These are phyloP conservation scores for Exophiala lecanii-corni DNA, from an alignment of 2,329 filamentous ascomycete genomes.

Conservation along the genomic window DNA sequence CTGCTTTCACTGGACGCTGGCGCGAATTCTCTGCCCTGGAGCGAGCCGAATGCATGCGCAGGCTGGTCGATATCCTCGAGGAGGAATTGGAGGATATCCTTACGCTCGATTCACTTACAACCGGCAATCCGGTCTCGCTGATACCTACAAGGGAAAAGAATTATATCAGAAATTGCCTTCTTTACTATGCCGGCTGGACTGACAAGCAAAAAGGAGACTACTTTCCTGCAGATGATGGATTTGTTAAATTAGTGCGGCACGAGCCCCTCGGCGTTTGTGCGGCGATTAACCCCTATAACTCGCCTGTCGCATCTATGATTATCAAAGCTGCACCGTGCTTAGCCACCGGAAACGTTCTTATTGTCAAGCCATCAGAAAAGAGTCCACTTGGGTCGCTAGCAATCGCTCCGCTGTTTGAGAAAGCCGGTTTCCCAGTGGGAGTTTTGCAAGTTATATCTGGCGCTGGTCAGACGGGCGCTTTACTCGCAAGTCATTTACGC, in stretches of 20 bases:
- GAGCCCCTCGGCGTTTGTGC: constrained; percentile 27
- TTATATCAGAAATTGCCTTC: constrained; percentile 27
- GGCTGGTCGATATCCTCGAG: background rate
- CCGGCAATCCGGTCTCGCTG: background rate
- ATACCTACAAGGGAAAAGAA: background rate
- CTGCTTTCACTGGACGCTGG: background rate
- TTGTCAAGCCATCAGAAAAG: constrained; percentile 55
- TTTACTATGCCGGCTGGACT: constrained; percentile 33
- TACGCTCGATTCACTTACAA: background rate
- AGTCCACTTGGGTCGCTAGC: constrained; percentile 54
- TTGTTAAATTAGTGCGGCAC: constrained; percentile 25
- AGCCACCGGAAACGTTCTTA: constrained; percentile 53
- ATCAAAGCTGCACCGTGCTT: constrained; percentile 49
- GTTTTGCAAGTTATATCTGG: constrained; percentile 45
- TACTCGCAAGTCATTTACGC: constrained; percentile 35
- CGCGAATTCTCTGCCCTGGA: background rate
- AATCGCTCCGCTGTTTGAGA: constrained; percentile 61
- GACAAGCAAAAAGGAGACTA: constrained; percentile 21
- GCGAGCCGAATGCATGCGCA: background rate
- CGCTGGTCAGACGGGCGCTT: constrained; percentile 28
- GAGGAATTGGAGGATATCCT: background rate
- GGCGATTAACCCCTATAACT: constrained; percentile 40
- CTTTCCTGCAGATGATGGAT: constrained; percentile 24
- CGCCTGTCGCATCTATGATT: constrained; percentile 35
- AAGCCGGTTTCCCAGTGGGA: constrained; percentile 72